Conservation (phyloP, 768 basidiomycete species). For the Suillus clintonianus region DNA sequence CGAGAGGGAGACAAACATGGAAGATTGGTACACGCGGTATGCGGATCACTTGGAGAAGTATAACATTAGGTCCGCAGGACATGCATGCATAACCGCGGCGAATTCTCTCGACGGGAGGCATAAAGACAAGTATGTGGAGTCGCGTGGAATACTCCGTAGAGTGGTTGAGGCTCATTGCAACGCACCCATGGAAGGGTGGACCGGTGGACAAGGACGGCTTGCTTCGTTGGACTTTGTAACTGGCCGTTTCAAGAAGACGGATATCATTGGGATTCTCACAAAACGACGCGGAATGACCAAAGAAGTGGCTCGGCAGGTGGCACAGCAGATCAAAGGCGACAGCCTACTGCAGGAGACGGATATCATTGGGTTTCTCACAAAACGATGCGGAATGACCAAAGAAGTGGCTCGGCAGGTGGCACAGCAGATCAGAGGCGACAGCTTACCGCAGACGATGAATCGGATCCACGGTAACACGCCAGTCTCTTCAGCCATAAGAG, state of each 20-base stretch:
- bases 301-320: neutral
- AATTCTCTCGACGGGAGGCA: conserved; percentile 21
- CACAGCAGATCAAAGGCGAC: neutral
- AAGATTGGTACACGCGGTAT: conserved; percentile 36
- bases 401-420: neutral
- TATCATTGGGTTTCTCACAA: conserved; percentile 18
- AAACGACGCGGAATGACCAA: conserved; percentile 25
- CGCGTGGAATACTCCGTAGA: conserved; percentile 15
- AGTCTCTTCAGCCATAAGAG: no score
- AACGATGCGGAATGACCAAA: conserved; percentile 25
- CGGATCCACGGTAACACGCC: no score
- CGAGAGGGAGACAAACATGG: conserved; percentile 36
- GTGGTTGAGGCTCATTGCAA: neutral
- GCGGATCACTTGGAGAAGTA: conserved; percentile 21
- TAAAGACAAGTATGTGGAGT: conserved; percentile 34
- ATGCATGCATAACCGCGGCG: conserved; percentile 44
- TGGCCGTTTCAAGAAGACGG: conserved; percentile 16
- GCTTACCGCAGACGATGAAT: no score
- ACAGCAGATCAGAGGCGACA: no score
- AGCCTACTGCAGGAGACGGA: conserved; percentile 18
- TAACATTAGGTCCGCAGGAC: conserved; percentile 30
- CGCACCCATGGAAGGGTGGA: neutral
- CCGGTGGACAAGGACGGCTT: conserved; percentile 22
- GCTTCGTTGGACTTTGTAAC: conserved; percentile 18
- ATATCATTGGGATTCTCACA: conserved; percentile 21